These are phyloP conservation scores for Leccinum aurantiacum DNA, from an alignment of 768 basidiomycete species.

Conservation along the genomic window DNA sequence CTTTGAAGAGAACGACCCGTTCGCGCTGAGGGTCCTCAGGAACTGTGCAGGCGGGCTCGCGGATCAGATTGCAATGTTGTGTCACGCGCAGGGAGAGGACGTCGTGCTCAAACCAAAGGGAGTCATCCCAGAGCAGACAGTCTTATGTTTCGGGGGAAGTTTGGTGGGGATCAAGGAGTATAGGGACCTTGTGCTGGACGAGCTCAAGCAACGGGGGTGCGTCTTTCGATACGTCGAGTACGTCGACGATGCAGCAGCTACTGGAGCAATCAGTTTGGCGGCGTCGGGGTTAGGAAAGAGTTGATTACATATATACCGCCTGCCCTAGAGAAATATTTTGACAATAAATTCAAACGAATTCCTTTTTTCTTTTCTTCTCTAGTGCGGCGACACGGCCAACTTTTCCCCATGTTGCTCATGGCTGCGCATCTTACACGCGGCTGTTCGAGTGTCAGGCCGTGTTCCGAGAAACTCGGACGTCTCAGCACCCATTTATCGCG, in stretches of 20 bases:
- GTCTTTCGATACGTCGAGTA: slow-evolving; percentile 64
- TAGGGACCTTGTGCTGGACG: slow-evolving; percentile 51
- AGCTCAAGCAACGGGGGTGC: slow-evolving; percentile 56
- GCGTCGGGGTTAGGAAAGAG: slow-evolving; percentile 2
- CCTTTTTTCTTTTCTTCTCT: slow-evolving; percentile 24
- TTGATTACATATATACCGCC: slow-evolving; percentile 1
- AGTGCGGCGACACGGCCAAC: slow-evolving; percentile 84
- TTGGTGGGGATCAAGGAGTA: slow-evolving; percentile 65
- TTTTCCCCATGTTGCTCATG: slow-evolving; percentile 91
- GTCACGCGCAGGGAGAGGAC: slow-evolving; percentile 39
- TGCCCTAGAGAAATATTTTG: slow-evolving; percentile 21
- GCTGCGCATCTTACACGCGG: slow-evolving; percentile 60
- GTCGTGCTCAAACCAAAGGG: slow-evolving; percentile 30
- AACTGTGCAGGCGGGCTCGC: slow-evolving; percentile 55
- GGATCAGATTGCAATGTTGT: slow-evolving; percentile 53
- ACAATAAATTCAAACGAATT: neutral
- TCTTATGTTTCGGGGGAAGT: slow-evolving; percentile 81
- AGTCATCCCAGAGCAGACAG: slow-evolving; percentile 53
- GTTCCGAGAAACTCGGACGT: slow-evolving; percentile 73
- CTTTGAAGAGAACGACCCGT: slow-evolving; percentile 63
- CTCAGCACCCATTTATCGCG: slow-evolving; percentile 74
- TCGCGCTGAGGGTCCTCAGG: slow-evolving; percentile 60
- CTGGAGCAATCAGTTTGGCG: slow-evolving; percentile 62
- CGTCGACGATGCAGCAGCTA: slow-evolving; percentile 66
- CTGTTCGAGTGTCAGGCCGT: slow-evolving; percentile 90